phyloP scores from a whole-genome alignment of 768 basidiomycete species.

The Sporobolomyces phaffii region DNA sequence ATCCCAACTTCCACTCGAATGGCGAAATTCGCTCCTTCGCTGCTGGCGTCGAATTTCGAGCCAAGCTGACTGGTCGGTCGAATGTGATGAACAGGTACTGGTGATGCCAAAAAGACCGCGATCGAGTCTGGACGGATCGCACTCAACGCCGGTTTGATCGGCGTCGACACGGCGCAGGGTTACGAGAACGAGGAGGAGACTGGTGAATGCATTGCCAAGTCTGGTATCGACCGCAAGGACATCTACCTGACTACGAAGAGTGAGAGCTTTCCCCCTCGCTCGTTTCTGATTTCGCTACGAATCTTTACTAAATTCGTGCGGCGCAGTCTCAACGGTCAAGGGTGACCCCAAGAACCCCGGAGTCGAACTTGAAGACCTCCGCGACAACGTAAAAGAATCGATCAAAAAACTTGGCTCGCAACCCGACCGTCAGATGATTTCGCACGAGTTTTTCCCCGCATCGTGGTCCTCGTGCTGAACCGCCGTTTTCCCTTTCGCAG shows the following conservation, averaged over 20 bases:
- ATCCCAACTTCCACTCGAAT: no score
- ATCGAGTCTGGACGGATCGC: constrained; percentile 38
- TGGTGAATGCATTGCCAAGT: constrained; percentile 30
- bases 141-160: constrained; percentile 41
- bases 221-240: constrained; percentile 29
- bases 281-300: neutral
- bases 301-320: no score
- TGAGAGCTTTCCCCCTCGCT: constrained; percentile 11
- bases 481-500: constrained; percentile 15
- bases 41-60: no score
- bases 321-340: constrained; percentile 31
- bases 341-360: constrained; percentile 12
- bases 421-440: constrained; percentile 36
- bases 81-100: constrained; percentile 25
- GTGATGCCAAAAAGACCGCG: constrained; percentile 34
- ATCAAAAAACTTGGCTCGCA: constrained; percentile 39
- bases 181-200: constrained; percentile 43
- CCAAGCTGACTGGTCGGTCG: no score
- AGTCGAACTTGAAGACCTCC: constrained; percentile 36
- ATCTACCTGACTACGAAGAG: constrained; percentile 45
- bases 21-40: neutral
- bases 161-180: constrained; percentile 45
- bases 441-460: constrained; percentile 28
- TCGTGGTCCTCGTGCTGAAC: constrained; percentile 38
- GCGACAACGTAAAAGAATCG: constrained; percentile 37